A percentile compares a stretch with the other conserved stretches of the same genome.
Conservation (phyloP, 2,329 filamentous ascomycete species). For the Cladosporium sp. region DNA sequence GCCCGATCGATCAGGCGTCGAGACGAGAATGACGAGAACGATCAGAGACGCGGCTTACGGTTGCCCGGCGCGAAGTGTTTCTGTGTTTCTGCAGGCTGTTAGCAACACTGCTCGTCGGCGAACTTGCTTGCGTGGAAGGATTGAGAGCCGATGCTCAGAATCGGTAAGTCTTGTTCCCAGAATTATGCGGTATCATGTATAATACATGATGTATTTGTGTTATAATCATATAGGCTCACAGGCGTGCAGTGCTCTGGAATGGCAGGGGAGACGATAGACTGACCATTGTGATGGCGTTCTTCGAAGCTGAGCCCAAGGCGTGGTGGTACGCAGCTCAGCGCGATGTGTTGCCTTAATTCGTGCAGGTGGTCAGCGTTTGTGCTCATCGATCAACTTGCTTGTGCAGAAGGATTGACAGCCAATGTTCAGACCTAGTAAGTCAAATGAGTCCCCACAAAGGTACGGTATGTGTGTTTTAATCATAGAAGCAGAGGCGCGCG, state of each 20-base stretch:
- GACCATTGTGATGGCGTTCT: neutral
- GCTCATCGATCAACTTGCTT: neutral
- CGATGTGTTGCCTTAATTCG: neutral
- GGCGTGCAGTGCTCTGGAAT: neutral
- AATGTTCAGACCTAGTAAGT: neutral
- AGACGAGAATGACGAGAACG: neutral
- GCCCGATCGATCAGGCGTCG: neutral
- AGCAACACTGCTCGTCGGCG: neutral
- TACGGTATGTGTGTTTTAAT: neutral
- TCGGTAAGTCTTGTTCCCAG: neutral
- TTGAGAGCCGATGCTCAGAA: neutral
- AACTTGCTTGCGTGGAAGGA: neutral
- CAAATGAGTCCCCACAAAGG: neutral
- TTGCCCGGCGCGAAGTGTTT: neutral
- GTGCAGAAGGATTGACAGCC: neutral
- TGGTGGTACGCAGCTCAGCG: neutral
- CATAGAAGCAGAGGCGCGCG: neutral
- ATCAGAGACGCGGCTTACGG: constrained; percentile 1
- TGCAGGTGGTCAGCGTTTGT: neutral
- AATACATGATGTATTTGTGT: no score
- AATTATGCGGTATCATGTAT: no score
- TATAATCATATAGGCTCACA: neutral
- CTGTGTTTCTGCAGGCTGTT: neutral
- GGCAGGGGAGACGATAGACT: neutral
- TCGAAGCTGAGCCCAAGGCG: neutral